phyloP scores from a whole-genome alignment of 2,329 filamentous ascomycete genomes.

The Xylariaceae sp. region DNA sequence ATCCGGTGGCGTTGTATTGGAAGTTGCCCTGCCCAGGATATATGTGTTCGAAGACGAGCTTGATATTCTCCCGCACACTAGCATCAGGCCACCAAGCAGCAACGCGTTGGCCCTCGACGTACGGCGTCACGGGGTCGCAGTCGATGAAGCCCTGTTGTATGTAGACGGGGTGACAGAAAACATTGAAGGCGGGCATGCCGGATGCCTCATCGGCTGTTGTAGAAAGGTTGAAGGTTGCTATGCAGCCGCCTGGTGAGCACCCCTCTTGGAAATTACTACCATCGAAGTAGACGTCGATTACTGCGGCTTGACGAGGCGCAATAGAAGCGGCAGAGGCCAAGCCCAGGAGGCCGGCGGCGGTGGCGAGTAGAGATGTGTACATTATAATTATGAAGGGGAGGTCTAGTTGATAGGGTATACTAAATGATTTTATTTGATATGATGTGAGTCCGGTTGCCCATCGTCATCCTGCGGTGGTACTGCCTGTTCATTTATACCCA shows the following conservation, averaged over 20 bases:
- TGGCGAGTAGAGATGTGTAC: not conserved
- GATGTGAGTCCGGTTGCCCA: no score
- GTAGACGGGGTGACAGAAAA: slow-evolving; percentile 25
- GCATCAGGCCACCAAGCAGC: slow-evolving; percentile 22
- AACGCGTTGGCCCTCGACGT: slow-evolving; percentile 15
- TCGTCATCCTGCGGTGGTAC: no score
- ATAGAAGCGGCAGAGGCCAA: not conserved
- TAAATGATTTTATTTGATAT: no score
- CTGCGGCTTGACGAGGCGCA: not conserved
- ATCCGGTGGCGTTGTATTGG: slow-evolving; percentile 16
- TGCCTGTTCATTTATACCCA: no score
- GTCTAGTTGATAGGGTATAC: no score
- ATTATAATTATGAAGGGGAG: no score
- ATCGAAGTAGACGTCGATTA: not conserved
- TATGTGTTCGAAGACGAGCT: slow-evolving; percentile 24
- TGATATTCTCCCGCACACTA: slow-evolving; percentile 16
- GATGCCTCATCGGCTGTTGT: slow-evolving; percentile 21
- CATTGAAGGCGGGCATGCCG: slow-evolving; percentile 27
- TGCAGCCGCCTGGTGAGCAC: slow-evolving; percentile 20
- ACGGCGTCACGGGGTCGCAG: slow-evolving; percentile 18
- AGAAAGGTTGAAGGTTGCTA: slow-evolving; percentile 22
- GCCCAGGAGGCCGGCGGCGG: not conserved
- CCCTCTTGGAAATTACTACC: slow-evolving; percentile 14
- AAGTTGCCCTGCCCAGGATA: slow-evolving; percentile 10
- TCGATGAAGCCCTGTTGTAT: slow-evolving; percentile 22